Conservation (phyloP, 257 asterid species). For the Plantago elongata region DNA sequence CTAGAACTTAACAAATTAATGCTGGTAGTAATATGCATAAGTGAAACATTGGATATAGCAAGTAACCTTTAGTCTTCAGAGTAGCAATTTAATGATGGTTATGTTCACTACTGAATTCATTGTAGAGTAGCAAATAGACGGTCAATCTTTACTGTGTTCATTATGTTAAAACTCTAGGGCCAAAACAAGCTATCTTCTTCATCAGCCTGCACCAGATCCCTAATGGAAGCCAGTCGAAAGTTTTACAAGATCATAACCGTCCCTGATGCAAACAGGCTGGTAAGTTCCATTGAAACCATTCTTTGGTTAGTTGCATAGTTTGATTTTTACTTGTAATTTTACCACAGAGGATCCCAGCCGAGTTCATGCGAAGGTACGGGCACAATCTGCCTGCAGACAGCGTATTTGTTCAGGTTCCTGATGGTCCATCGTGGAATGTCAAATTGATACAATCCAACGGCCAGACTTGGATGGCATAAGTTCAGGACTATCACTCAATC, state of each 20-base stretch:
- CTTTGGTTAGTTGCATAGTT: not conserved
- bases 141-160: no score
- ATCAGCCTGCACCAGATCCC: no score
- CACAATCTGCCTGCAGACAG: conserved; percentile 16
- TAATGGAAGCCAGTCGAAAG: not conserved
- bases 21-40: no score
- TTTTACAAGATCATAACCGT: conserved; percentile 24
- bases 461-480: conserved; percentile 31
- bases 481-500: conserved; percentile 31
- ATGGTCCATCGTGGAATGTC: conserved; percentile 26
- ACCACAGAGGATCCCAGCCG: conserved; percentile 37
- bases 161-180: no score
- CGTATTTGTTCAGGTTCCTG: conserved; percentile 32
- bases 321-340: not conserved
- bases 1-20: no score
- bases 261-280: conserved; percentile 21
- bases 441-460: conserved; percentile 21
- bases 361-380: conserved; percentile 27
- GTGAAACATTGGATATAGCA: no score
- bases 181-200: no score
- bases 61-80: no score
- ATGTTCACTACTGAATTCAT: no score
- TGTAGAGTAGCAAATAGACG: no score
- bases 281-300: conserved; percentile 7
- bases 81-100: no score